phyloP scores from a whole-genome alignment of 169 alveolate species.

The Eimeria maxima region DNA sequence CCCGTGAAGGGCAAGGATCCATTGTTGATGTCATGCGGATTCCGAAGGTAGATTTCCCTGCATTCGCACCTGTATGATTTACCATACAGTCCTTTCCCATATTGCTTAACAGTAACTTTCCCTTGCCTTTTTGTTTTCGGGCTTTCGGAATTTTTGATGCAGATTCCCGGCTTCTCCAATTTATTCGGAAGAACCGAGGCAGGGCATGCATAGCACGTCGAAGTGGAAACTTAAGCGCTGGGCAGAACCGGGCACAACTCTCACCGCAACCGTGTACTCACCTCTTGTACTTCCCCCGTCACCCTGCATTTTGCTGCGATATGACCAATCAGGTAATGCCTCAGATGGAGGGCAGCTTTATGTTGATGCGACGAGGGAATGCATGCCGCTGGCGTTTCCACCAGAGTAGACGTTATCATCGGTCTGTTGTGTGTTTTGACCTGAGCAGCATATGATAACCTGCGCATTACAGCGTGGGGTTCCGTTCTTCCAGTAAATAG shows the following conservation, averaged over 20 bases:
- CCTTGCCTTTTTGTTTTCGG: background rate
- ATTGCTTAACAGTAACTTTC: background rate
- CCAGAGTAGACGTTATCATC: background rate
- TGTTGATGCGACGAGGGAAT: background rate
- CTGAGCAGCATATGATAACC: conserved; percentile 46
- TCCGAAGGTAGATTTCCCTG: conserved; percentile 79
- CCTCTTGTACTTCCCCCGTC: conserved; percentile 75
- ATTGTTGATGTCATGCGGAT: conserved; percentile 84
- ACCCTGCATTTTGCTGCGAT: conserved; percentile 56
- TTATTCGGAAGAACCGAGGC: conserved; percentile 74
- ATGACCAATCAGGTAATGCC: conserved; percentile 30
- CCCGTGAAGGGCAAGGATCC: conserved; percentile 84
- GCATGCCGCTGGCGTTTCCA: background rate
- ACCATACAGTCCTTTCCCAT: background rate
- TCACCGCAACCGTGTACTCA: conserved; percentile 56
- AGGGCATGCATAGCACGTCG: conserved; percentile 40
- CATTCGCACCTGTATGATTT: background rate
- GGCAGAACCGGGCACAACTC: conserved; percentile 67
- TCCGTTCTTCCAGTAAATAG: conserved; percentile 90
- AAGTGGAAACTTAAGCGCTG: conserved; percentile 66
- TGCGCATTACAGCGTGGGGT: conserved; percentile 90
- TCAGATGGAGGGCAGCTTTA: background rate
- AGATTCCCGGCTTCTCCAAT: conserved; percentile 57
- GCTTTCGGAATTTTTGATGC: background rate
- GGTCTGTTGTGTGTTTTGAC: background rate